Evolutionary conservation across 441 rosid species (phyloP), one percentile per base, ranked within the genome.

Genomic region (Raphanus hybrid): DNA sequence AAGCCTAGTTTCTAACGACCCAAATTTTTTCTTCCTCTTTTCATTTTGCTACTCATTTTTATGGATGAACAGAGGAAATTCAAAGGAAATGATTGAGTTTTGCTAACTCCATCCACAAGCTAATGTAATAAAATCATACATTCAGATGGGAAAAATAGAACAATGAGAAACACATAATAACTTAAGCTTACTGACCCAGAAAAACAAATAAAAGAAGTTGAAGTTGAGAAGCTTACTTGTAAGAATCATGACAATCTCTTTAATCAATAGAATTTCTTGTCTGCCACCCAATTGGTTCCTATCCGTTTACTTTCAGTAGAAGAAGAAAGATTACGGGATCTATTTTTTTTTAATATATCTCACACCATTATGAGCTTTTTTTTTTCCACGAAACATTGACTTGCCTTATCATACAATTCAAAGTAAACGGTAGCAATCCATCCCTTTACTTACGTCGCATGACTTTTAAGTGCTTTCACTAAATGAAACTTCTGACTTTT

Each of bases 231-330:
- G 50, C 69, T 67, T 18, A 78, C 82, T 79, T 63, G 67, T 32
- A 69, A 74, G 71, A 79, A 57, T 23, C 82, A 79, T 79, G 82
- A 14, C 34, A 43, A 55, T 29, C 63, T 67, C 11, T 2, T 29
- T 3, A 62, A 64, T 74, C 71, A 64, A 69, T 12, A 14, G 55
- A 43, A 11, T 43, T 43, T 60, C 39, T 39, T 8, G 18, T 52
- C 29, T 61, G 18, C 34, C 10, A 60, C 59, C 6, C 8, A 41
- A 67, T 54, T n/a, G 74, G 43, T 67, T 34, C 59, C 8, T 73
- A 48, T 52, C 55, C 55, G 55, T 14, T 52, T 14, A 50, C 57
- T 52, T 43, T 3, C 11, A 9, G 50, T 10, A 43, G 50, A 52
- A 14, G 57, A 52, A 52, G 57, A 52, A 14, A 52, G 57, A 6